A percentile compares a stretch with the other conserved stretches of the same genome.
Conservation (phyloP, 345 rosid species). For the Heritiera littoralis region DNA sequence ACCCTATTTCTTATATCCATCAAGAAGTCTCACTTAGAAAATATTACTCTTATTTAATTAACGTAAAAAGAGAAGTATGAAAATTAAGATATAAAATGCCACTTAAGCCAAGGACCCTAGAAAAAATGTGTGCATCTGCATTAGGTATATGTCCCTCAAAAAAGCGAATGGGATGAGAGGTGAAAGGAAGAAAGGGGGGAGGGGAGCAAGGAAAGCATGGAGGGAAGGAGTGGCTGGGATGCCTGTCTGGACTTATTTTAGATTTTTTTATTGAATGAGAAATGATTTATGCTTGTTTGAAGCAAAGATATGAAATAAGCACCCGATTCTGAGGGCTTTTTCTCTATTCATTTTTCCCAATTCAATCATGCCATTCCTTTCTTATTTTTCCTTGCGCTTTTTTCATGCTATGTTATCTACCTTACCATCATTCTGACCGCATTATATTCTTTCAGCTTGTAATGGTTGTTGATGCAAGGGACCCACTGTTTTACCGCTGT, state of each 20-base stretch:
- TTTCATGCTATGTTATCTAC: not conserved
- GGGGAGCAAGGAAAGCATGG: not conserved
- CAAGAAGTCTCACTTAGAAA: not conserved
- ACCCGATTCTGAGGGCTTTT: not conserved
- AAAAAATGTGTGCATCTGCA: not conserved
- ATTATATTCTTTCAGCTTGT: slow-evolving; percentile 58
- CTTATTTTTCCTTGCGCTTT: not conserved
- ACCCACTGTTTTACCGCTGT: slow-evolving; percentile 86
- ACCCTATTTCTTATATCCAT: not conserved
- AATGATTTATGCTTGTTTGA: not conserved
- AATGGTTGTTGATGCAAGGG: slow-evolving; percentile 97
- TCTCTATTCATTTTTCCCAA: not conserved
- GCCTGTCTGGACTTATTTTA: not conserved
- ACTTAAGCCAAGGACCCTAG: not conserved
- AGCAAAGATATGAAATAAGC: not conserved
- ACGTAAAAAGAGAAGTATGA: not conserved
- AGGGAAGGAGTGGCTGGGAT: not conserved
- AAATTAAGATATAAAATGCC: not conserved
- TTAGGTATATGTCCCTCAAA: not conserved
- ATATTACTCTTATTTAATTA: not conserved
- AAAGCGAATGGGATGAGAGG: not conserved
- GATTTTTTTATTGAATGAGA: not conserved
- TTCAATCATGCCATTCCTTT: not conserved
- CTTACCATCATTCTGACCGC: slow-evolving; percentile 1
- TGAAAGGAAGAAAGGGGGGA: not conserved